Conservation (phyloP, 129 eudicot genomes). For the Flaveria robusta region DNA sequence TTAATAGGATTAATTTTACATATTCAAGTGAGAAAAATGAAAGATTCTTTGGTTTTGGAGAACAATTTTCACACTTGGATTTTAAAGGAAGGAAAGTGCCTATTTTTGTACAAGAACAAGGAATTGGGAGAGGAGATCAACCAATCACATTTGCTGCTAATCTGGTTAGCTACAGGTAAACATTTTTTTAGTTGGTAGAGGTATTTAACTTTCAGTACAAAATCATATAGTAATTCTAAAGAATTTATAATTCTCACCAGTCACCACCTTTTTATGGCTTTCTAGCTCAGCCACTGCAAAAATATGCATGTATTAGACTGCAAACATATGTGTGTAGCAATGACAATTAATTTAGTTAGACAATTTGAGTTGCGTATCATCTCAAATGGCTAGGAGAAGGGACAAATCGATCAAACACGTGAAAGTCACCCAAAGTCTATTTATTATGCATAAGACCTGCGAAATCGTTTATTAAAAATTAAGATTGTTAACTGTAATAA, state of each 20-base stretch:
- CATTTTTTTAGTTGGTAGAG: background rate
- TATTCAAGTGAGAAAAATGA: constrained; percentile 83
- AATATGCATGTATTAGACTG: no score
- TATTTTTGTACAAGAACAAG: constrained; percentile 96
- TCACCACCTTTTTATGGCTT: no score
- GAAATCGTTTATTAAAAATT: no score
- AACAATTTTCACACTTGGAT: constrained; percentile 93
- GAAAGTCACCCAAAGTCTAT: background rate
- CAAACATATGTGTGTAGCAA: no score
- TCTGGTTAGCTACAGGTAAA: constrained; percentile 90
- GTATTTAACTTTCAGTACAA: background rate
- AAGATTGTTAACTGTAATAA: no score
- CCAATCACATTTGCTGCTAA: constrained; percentile 98
- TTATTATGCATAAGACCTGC: background rate
- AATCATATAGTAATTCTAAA: no score
- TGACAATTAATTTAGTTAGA: no score
- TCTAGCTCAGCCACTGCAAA: no score
- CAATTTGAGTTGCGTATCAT: no score
- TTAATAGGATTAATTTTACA: constrained; percentile 73
- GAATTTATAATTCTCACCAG: no score
- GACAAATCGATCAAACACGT: background rate
- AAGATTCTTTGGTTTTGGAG: constrained; percentile 93
- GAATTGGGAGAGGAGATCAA: constrained; percentile 99
- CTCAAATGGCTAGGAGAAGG: background rate
- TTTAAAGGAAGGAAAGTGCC: constrained; percentile 96